These are phyloP conservation scores for Testicularia cyperi DNA, from an alignment of 1,284 basidiomycete species.

Conservation along the genomic window DNA sequence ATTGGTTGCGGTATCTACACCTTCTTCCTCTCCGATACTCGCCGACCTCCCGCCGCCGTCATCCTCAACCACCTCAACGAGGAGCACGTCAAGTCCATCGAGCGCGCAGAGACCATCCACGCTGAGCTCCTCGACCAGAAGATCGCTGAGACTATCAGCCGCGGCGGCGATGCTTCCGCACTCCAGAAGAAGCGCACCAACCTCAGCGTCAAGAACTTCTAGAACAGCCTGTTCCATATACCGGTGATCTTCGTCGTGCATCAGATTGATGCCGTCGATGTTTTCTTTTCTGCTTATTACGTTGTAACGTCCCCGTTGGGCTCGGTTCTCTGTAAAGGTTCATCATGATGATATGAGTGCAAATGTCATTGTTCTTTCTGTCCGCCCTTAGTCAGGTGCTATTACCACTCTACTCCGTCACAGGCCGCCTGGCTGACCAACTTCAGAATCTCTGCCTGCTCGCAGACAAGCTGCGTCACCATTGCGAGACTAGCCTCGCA, in stretches of 20 bases:
- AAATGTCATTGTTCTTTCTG: no score
- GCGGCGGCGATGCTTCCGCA: conserved; percentile 35
- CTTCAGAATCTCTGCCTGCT: conserved; percentile 23
- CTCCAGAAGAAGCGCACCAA: conserved; percentile 39
- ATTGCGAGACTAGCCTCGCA: conserved; percentile 11
- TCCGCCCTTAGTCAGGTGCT: no score
- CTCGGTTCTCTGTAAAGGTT: no score
- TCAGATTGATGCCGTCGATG: no score
- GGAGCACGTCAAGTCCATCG: conserved; percentile 25
- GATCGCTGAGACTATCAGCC: conserved; percentile 34
- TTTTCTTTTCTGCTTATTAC: no score
- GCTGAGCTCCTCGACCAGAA: conserved; percentile 44
- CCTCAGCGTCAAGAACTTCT: conserved; percentile 37
- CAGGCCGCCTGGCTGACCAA: conserved; percentile 15
- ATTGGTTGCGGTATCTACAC: conserved; percentile 44
- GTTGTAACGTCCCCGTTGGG: no score
- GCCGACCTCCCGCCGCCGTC: conserved; percentile 38
- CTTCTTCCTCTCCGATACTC: conserved; percentile 47
- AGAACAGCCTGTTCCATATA: no score
- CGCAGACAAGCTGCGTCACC: conserved; percentile 30
- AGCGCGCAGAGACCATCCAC: conserved; percentile 30
- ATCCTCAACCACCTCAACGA: conserved; percentile 29
- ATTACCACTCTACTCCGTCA: conserved; percentile 33
- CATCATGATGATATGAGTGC: no score
- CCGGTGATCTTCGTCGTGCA: no score